Evolutionary conservation across 164 flowering plant species (phyloP), one percentile per base, ranked within the genome.

Genomic region (Liriodendron chinense): DNA sequence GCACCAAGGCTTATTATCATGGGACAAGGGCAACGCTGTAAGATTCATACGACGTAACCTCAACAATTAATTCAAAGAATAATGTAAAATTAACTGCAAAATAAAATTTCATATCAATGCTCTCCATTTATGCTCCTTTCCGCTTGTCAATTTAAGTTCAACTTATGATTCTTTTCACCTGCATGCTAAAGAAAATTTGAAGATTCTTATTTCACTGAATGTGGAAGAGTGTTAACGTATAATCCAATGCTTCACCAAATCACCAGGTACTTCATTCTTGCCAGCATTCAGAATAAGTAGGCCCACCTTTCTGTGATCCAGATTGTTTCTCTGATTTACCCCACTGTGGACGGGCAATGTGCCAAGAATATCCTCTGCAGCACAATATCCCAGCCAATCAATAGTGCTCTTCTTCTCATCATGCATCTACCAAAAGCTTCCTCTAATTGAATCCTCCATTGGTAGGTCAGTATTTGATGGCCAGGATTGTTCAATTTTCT

Each of bases 11-110:
- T 67, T 67, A 69, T 76, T 82, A 70, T 62, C 76, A 57, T 66
- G 69, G 68, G 2, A 64, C 1, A 43, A 21, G 63, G 49, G 23
- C 57, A 78, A 26, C 9, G 56, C 87, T 84, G 82, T 4, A 74
- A 61, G 18, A 20, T 53, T 7, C 48, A 73, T 59, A 69, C 3
- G 3, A 74, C 10, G 18, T 69, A 18, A 20, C 3, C 63, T 43
- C n/a, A 28, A 14, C 7, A 47, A 20, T 47, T 22, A 6, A 50
- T 6, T 47, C 34, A 23, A 22, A 24, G 23, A 22, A 53, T 20
- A 69, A 16, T 25, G 62, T 20, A 48, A 21, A 50, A 67, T 8
- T 21, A 28, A 48, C 20, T 9, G n/a, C 23, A n/a, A 12, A 23
- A 70, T 6, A 63, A 28, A 22, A 34, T 64, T 73, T 26, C 20